Base-by-base conservation (phyloP, 1,284 basidiomycete genomes). In the Tylopilus sp. region DNA sequence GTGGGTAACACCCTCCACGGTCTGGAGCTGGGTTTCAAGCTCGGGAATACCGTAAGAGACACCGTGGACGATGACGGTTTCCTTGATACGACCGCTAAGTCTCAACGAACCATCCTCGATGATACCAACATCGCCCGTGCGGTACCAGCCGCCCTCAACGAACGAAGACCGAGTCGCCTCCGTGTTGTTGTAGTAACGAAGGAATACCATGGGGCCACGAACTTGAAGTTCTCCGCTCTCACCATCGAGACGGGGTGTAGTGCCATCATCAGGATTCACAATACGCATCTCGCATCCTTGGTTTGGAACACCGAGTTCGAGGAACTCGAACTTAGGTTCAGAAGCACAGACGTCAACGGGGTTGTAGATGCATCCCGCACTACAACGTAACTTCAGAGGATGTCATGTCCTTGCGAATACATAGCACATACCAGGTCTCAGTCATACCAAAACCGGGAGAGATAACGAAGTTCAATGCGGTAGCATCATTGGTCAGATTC, bases 41-140 rank as follows among this genome's bases (percentile, higher is more conserved):
- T 84, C 83, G 0, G 78, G 75, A 32, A 80, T 81, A 44, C 80
- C 77, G 62, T 83, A 80, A 24, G 83, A 84, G 67, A 84, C 80
- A 52, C 83, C 84, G 54, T 84, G 83, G n/a, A 83, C 81, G 53
- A 82, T 84, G 66, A 84, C 77, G 41, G 75, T 81, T 58, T 83
- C 83, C 74, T 84, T 84, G 67, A 82, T 81, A 58, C 82, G 77
- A 4, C 83, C 83, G 55, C 81, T 77, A 12, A 84, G 69, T 56
- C 82, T 74, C 63, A 84, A 71, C 62, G 77, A 77, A 6, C 81
- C 81, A 6, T 77, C 72, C 24, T 75, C 67, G 57, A 83, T 78
- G 53, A 84, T 74, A 15, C 77, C 83, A 1, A 77, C 65, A 61
- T 84, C 82, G 10, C 83, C 83, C 6, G 82, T 84, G 52, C 81